phyloP scores from a whole-genome alignment of 345 rosid genomes.

The Punica granatum region DNA sequence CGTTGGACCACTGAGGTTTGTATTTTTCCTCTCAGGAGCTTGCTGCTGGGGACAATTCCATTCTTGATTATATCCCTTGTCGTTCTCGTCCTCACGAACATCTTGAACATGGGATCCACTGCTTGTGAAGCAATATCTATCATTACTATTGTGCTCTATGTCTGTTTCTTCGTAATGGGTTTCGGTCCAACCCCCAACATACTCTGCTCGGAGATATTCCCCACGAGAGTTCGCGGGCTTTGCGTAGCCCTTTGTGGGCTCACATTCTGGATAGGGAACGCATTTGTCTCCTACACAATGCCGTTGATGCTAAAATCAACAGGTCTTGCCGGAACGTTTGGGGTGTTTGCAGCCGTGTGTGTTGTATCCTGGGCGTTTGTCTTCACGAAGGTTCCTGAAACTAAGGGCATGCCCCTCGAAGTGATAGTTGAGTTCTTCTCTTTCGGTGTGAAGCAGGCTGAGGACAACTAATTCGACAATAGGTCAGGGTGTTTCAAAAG shows the following conservation, averaged over 20 bases:
- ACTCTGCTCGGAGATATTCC: slow-evolving; percentile 92
- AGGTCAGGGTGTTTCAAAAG: neutral
- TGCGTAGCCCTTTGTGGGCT: slow-evolving; percentile 93
- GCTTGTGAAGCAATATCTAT: slow-evolving; percentile 67
- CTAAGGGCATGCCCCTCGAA: slow-evolving; percentile 98
- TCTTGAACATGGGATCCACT: slow-evolving; percentile 39
- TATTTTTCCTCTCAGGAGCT: slow-evolving; percentile 45
- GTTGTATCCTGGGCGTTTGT: slow-evolving; percentile 61
- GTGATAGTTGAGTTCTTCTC: slow-evolving; percentile 86
- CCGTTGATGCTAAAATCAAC: slow-evolving; percentile 70
- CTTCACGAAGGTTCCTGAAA: slow-evolving; percentile 80
- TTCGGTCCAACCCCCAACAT: slow-evolving; percentile 95
- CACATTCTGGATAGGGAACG: slow-evolving; percentile 73
- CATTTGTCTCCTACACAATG: slow-evolving; percentile 74
- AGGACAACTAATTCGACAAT: slow-evolving; percentile 27
- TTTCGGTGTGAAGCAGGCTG: slow-evolving; percentile 63
- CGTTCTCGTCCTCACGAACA: slow-evolving; percentile 49
- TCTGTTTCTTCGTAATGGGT: slow-evolving; percentile 96
- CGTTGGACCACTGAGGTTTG: neutral
- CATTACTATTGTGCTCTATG: slow-evolving; percentile 55
- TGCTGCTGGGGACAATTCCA: slow-evolving; percentile 77
- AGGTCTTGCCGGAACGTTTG: slow-evolving; percentile 81
- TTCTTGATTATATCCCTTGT: slow-evolving; percentile 54
- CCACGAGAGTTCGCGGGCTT: slow-evolving; percentile 82
- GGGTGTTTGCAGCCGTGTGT: slow-evolving; percentile 67